These are phyloP conservation scores for Parachlorella kessleri DNA, from an alignment of 139 green algal species.

Conservation along the genomic window DNA sequence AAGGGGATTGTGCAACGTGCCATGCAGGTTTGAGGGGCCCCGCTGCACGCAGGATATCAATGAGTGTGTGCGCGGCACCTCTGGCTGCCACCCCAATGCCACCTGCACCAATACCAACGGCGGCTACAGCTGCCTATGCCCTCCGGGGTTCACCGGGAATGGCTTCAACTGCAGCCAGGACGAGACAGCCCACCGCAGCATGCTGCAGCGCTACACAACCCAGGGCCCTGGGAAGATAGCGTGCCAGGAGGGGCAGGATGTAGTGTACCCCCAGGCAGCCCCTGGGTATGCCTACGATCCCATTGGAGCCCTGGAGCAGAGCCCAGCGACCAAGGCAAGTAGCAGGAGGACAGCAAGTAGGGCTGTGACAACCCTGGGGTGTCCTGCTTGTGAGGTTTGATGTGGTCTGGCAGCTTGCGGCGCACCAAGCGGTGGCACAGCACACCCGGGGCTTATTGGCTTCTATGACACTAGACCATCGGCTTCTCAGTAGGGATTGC, in stretches of 20 bases:
- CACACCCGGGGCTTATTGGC: no score
- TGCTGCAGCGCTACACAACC: constrained; percentile 33
- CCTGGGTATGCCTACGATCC: constrained; percentile 59
- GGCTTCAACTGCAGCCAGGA: constrained; percentile 12
- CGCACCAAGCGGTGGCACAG: no score
- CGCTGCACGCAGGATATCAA: constrained; percentile 59
- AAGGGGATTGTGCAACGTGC: no score
- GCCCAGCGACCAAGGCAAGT: not conserved
- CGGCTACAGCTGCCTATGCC: constrained; percentile 54
- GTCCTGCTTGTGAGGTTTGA: no score
- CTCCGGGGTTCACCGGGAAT: constrained; percentile 42
- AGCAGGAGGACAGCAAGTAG: constrained; percentile 1
- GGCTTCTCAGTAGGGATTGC: no score
- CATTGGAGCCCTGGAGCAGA: constrained; percentile 21
- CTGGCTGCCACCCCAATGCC: constrained; percentile 42
- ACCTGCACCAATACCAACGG: constrained; percentile 53
- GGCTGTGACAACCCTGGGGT: not conserved
- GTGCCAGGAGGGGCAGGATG: constrained; percentile 50
- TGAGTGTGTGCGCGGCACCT: constrained; percentile 51
- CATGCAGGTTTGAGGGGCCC: constrained; percentile 38
- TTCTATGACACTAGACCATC: no score
- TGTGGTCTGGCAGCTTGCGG: no score
- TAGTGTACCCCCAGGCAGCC: constrained; percentile 37
- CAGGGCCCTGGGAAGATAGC: constrained; percentile 33
- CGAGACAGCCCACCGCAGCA: not conserved